Evolutionary conservation across 805 yeast species (phyloP).

Genomic region (Hermanozyma aechmeae): DNA sequence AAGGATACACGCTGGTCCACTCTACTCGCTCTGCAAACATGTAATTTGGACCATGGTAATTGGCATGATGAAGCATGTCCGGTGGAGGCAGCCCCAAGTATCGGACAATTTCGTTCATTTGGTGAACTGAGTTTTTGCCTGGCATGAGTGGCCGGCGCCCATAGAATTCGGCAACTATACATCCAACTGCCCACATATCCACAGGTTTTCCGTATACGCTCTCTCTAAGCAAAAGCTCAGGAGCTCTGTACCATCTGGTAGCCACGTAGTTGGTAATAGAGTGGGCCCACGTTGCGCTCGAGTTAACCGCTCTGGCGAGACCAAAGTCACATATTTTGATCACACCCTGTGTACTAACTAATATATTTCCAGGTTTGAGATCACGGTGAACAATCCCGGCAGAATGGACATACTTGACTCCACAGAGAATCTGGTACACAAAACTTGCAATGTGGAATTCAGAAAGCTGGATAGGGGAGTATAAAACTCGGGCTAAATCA

Average conservation of each 20-base stretch:
- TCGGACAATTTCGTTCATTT: conserved; percentile 57
- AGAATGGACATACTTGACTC: conserved; percentile 79
- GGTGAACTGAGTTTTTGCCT: conserved; percentile 67
- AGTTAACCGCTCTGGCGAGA: conserved; percentile 66
- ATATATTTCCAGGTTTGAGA: conserved; percentile 82
- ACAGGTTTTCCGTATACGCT: conserved; percentile 54
- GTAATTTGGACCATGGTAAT: background rate
- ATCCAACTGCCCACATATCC: conserved; percentile 93
- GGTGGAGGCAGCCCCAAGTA: conserved; percentile 64
- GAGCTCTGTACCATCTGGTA: conserved; percentile 93
- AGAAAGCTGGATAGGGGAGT: conserved; percentile 67
- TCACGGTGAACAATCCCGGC: conserved; percentile 92
- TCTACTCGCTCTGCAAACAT: conserved; percentile 14
- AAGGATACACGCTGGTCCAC: conserved; percentile 56
- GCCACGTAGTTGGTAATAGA: conserved; percentile 82
- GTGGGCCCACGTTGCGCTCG: conserved; percentile 4
- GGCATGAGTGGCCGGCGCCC: conserved; percentile 73
- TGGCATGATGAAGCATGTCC: conserved; percentile 20
- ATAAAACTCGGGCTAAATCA: conserved; percentile 76
- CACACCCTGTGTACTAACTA: conserved; percentile 64
- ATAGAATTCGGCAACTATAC: conserved; percentile 78
- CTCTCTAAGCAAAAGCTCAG: conserved; percentile 67
- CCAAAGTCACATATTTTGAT: conserved; percentile 93
- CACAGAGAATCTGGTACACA: conserved; percentile 76
- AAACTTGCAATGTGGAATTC: conserved; percentile 75